phyloP scores from a whole-genome alignment of 2,329 filamentous ascomycete genomes.

The Botrytis sinoallii region DNA sequence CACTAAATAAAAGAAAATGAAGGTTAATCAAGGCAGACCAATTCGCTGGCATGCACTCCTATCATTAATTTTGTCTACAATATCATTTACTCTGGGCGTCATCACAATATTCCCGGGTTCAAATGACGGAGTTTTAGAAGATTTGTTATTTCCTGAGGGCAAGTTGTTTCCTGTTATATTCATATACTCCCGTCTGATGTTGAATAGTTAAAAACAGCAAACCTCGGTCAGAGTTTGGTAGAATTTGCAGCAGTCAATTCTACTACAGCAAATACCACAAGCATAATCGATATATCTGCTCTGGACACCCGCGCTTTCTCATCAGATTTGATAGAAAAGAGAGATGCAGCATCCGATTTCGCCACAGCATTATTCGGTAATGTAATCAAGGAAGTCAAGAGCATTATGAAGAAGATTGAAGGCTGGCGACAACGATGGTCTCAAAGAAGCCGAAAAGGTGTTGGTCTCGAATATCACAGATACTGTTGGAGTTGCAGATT shows the following conservation, averaged over 20 bases:
- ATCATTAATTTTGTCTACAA: background rate
- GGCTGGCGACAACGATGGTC: background rate
- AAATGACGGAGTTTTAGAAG: background rate
- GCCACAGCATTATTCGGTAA: background rate
- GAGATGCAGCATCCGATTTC: background rate
- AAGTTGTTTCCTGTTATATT: background rate
- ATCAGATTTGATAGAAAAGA: background rate
- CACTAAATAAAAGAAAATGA: background rate
- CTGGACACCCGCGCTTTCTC: background rate
- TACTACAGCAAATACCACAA: background rate
- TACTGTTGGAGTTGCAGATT: conserved; percentile 1
- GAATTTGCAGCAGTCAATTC: background rate
- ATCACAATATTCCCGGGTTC: background rate
- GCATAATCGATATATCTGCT: background rate
- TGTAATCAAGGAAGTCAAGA: background rate
- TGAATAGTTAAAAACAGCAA: background rate
- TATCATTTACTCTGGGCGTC: background rate
- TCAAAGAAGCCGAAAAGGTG: background rate
- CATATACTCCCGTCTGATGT: background rate
- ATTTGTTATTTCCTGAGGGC: background rate
- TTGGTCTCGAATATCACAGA: background rate
- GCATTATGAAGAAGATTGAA: background rate
- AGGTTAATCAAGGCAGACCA: background rate
- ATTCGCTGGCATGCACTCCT: background rate
- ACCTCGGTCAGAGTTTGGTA: background rate